Evolutionary conservation across 306 rosid genomes (phyloP).

Genomic region (Abrus pulchellus): DNA sequence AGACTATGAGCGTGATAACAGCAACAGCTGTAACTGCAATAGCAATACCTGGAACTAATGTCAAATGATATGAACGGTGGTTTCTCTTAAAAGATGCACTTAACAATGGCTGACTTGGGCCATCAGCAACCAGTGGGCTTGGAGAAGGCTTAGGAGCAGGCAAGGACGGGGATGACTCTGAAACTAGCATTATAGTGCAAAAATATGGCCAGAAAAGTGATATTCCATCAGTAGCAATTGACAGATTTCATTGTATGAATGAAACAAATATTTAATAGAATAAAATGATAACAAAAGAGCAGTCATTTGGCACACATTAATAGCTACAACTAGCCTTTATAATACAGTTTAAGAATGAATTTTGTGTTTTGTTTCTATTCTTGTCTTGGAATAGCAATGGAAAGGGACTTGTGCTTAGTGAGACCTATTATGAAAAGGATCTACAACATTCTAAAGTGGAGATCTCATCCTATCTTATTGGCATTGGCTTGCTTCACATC

Average conservation of each 20-base stretch:
- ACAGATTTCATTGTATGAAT: slow-evolving; percentile 4
- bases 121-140: slow-evolving; percentile 72
- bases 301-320: background rate
- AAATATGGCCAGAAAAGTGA: slow-evolving; percentile 32
- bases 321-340: slow-evolving; percentile 7
- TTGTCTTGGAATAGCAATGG: background rate
- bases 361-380: slow-evolving; percentile 10
- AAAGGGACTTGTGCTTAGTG: slow-evolving; percentile 28
- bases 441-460: slow-evolving; percentile 34
- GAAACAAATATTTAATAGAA: slow-evolving; percentile 25
- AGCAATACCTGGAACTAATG: slow-evolving; percentile 79
- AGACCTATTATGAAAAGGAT: slow-evolving; percentile 22
- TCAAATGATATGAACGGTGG: slow-evolving; percentile 74
- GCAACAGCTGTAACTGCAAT: slow-evolving; percentile 82
- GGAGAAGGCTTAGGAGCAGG: slow-evolving; percentile 76
- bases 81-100: slow-evolving; percentile 60
- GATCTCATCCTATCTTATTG: slow-evolving; percentile 14
- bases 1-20: slow-evolving; percentile 70
- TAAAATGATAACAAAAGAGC: background rate
- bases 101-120: slow-evolving; percentile 70
- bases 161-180: slow-evolving; percentile 69
- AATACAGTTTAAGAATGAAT: slow-evolving; percentile 19
- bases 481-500: slow-evolving; percentile 16
- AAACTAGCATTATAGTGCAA: slow-evolving; percentile 58
- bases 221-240: slow-evolving; percentile 20